Conservation (phyloP, 129 eudicot genomes). For the Dittrichia graveolens region DNA sequence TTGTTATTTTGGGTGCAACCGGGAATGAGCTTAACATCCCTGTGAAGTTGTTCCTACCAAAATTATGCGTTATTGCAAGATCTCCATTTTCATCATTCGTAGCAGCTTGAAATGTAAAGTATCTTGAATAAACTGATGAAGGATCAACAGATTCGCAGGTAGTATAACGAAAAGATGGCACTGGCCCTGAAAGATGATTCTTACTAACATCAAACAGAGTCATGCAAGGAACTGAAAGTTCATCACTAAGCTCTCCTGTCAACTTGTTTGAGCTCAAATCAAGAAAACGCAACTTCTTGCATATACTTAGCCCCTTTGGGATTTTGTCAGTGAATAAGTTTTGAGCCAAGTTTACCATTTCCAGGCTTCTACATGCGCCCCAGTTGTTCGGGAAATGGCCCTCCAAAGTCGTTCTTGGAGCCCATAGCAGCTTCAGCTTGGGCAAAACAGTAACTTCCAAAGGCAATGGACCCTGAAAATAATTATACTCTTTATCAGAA, state of each 20-base stretch:
- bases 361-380: slow-evolving; percentile 65
- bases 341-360: slow-evolving; percentile 67
- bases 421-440: slow-evolving; percentile 73
- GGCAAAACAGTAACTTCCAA: slow-evolving; percentile 50
- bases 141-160: slow-evolving; percentile 48
- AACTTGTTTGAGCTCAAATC: slow-evolving; percentile 73
- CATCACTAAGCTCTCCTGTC: slow-evolving; percentile 51
- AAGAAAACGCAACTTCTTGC: slow-evolving; percentile 68
- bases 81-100: slow-evolving; percentile 37
- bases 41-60: slow-evolving; percentile 54
- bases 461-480: slow-evolving; percentile 63
- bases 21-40: slow-evolving; percentile 51
- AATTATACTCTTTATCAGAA: slow-evolving; percentile 55
- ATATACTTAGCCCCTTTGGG: slow-evolving; percentile 39
- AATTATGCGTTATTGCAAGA: slow-evolving; percentile 56
- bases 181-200: slow-evolving; percentile 55
- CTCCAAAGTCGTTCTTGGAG: slow-evolving; percentile 73
- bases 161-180: slow-evolving; percentile 44
- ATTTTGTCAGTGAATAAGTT: slow-evolving; percentile 55
- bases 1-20: slow-evolving; percentile 33
- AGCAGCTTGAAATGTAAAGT: slow-evolving; percentile 35
- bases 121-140: slow-evolving; percentile 41
- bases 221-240: slow-evolving; percentile 69
- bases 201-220: slow-evolving; percentile 61
- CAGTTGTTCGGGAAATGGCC: slow-evolving; percentile 60